Evolutionary conservation across 768 basidiomycete genomes (phyloP).

Genomic region (Kwoniella dendrophila): DNA sequence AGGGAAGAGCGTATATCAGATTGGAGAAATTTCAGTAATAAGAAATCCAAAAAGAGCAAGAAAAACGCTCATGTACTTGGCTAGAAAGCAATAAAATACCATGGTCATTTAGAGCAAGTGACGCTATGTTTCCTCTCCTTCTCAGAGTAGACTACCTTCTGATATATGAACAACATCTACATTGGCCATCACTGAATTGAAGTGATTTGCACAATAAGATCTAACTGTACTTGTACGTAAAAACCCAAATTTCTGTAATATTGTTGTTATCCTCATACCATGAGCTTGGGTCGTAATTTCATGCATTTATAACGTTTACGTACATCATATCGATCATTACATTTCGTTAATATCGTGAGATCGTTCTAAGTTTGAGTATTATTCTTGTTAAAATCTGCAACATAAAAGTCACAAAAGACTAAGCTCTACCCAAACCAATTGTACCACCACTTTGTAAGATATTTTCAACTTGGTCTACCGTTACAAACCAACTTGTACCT

Average conservation of each 20-base stretch:
- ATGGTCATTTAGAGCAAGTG: not conserved
- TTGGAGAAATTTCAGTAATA: conserved; percentile 50
- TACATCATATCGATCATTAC: not conserved
- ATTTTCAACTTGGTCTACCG: conserved; percentile 28
- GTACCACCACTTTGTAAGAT: conserved; percentile 28
- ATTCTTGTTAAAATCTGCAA: not conserved
- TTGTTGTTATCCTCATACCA: not conserved
- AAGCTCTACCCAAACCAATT: conserved; percentile 29
- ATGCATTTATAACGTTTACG: not conserved
- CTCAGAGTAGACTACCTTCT: not conserved
- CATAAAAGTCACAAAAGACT: not conserved
- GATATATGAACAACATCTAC: not conserved
- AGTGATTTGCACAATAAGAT: no score
- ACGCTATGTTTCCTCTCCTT: not conserved
- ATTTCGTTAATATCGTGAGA: not conserved
- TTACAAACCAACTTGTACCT: conserved; percentile 46
- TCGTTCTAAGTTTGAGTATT: not conserved
- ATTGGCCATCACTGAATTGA: no score
- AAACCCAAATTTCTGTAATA: not conserved
- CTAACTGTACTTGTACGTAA: conserved; percentile 3
- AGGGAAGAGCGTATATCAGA: conserved; percentile 51
- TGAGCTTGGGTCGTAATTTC: not conserved
- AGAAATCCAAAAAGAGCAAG: conserved; percentile 47
- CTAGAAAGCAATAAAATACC: no score
- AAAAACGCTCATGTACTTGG: conserved; percentile 54